Percentiles rank a stretch among this genome's conserved stretches.
phyloP scores from a whole-genome alignment of 495 filamentous ascomycete species.

The Talaromyces stipitatus region DNA sequence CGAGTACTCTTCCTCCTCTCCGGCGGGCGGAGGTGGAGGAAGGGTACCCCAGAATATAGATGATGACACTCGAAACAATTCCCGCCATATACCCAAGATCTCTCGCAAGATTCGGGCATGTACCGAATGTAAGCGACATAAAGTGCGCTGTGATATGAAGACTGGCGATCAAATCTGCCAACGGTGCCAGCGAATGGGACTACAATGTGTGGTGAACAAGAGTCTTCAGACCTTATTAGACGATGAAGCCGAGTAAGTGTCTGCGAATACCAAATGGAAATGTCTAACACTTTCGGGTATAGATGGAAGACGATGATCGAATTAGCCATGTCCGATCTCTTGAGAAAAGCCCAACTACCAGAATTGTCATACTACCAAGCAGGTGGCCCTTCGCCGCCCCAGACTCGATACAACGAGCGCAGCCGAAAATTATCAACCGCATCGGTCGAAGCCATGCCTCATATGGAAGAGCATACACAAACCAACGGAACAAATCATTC shows the following conservation, averaged over 20 bases:
- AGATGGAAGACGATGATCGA: slow-evolving; percentile 43
- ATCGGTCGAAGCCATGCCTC: slow-evolving; percentile 23
- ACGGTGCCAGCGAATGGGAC: slow-evolving; percentile 41
- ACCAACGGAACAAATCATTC: slow-evolving; percentile 5
- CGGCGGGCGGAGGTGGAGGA: slow-evolving; percentile 18
- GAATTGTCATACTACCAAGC: slow-evolving; percentile 40
- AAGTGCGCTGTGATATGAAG: slow-evolving; percentile 46
- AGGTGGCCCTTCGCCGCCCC: slow-evolving; percentile 25
- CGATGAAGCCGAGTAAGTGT: slow-evolving; percentile 38
- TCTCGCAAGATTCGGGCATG: slow-evolving; percentile 50
- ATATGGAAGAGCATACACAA: neutral
- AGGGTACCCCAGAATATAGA: slow-evolving; percentile 12
- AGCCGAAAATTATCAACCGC: slow-evolving; percentile 32
- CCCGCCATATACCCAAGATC: slow-evolving; percentile 41
- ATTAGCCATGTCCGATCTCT: slow-evolving; percentile 37
- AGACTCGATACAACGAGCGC: slow-evolving; percentile 20
- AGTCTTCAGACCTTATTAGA: slow-evolving; percentile 47
- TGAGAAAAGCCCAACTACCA: slow-evolving; percentile 37
- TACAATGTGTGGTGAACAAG: slow-evolving; percentile 49
- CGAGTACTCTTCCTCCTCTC: slow-evolving; percentile 31
- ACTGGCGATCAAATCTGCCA: slow-evolving; percentile 36
- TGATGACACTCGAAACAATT: slow-evolving; percentile 19
- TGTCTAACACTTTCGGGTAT: neutral
- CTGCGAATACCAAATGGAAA: neutral
- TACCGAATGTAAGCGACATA: slow-evolving; percentile 48